phyloP scores from a whole-genome alignment of 1,284 basidiomycete species.

The Fomitopsis palustris region DNA sequence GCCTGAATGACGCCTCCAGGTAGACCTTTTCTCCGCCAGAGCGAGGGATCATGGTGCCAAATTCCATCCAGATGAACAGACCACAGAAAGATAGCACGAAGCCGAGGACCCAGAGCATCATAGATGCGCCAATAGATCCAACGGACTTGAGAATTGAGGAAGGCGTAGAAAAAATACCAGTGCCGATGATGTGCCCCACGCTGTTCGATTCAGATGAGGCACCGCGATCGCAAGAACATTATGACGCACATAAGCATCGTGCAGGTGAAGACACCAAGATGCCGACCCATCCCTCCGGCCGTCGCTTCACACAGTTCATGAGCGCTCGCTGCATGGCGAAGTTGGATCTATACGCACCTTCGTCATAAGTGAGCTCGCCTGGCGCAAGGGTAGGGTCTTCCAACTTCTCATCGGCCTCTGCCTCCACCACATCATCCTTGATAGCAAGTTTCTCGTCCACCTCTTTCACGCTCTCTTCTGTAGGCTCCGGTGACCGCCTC shows the following conservation, averaged over 20 bases:
- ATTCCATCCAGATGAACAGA: constrained; percentile 67
- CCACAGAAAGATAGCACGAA: constrained; percentile 60
- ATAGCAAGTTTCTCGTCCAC: constrained; percentile 3
- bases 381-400: constrained; percentile 10
- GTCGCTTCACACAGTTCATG: constrained; percentile 16
- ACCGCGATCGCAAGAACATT: not conserved
- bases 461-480: not conserved
- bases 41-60: constrained; percentile 55
- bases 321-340: not conserved
- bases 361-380: constrained; percentile 19
- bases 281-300: constrained; percentile 28
- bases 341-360: constrained; percentile 13
- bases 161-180: constrained; percentile 63
- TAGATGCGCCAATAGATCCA: constrained; percentile 60
- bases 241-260: constrained; percentile 27
- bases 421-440: not conserved
- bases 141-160: constrained; percentile 59
- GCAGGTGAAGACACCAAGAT: constrained; percentile 29
- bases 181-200: constrained; percentile 54
- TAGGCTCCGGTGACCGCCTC: not conserved
- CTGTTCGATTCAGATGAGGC: constrained; percentile 28
- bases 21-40: constrained; percentile 78
- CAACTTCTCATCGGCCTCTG: not conserved
- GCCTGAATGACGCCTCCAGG: constrained; percentile 65
- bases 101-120: constrained; percentile 72